phyloP scores from a whole-genome alignment of 306 rosid species.

The Cucumis sativus region Cucumber_9930_V3 NC_026661.2:20801501-20802000 shows the following conservation, averaged over 20 bases:
- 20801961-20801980: conserved; percentile 7
- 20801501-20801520: conserved; percentile 27
- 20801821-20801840: conserved; percentile 41
- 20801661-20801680: conserved; percentile 41
- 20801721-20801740: conserved; percentile 1
- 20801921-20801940: conserved; percentile 42
- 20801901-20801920: conserved; percentile 6
- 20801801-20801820: conserved; percentile 54
- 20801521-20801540: conserved; percentile 38
- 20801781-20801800: conserved; percentile 52
- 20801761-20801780: conserved; percentile 32
- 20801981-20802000: conserved; percentile 8
- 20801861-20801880: conserved; percentile 34
- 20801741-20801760: conserved; percentile 44
- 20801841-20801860: conserved; percentile 61
- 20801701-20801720: conserved; percentile 33
- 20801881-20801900: background rate
- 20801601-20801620: conserved; percentile 32
- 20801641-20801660: conserved; percentile 38
- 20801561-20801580: conserved; percentile 45
- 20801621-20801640: conserved; percentile 58
- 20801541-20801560: conserved; percentile 36
- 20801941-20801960: conserved; percentile 44
- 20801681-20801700: conserved; percentile 48
- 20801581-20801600: conserved; percentile 28